Percentiles rank a stretch among this genome's conserved stretches.
These are phyloP conservation scores for Lodderomyces pseudojiufengensis DNA, from an alignment of 1,139 yeast genomes.

Conservation along the genomic window DNA sequence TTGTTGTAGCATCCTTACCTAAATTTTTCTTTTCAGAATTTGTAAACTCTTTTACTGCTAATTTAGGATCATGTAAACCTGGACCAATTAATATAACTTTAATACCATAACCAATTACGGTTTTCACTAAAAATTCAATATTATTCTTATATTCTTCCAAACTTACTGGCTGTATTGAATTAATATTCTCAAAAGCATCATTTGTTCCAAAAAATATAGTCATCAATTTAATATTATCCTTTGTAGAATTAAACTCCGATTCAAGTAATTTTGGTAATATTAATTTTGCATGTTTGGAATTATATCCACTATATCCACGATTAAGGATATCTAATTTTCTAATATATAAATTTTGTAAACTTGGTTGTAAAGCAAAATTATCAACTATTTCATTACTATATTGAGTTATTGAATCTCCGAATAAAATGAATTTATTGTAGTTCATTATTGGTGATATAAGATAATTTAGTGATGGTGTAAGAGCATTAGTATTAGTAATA, in stretches of 20 bases:
- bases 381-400: slow-evolving; percentile 34
- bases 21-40: slow-evolving; percentile 5
- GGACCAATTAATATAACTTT: slow-evolving; percentile 61
- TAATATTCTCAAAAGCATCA: slow-evolving; percentile 62
- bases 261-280: slow-evolving; percentile 47
- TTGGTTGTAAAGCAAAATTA: slow-evolving; percentile 51
- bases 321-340: slow-evolving; percentile 54
- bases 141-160: slow-evolving; percentile 48
- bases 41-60: slow-evolving; percentile 7
- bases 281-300: slow-evolving; percentile 45
- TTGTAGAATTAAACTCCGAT: slow-evolving; percentile 32
- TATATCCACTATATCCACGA: slow-evolving; percentile 65
- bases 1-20: slow-evolving; percentile 18
- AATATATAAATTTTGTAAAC: slow-evolving; percentile 41
- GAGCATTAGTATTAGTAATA: no score
- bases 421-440: slow-evolving; percentile 49
- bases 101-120: slow-evolving; percentile 38
- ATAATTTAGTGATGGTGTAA: no score
- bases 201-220: slow-evolving; percentile 75
- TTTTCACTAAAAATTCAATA: slow-evolving; percentile 35
- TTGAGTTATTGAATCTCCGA: slow-evolving; percentile 72
- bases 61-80: slow-evolving; percentile 46
- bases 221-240: slow-evolving; percentile 34
- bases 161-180: slow-evolving; percentile 52
- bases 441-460: slow-evolving; percentile 15